Base-by-base conservation (phyloP, 2,329 filamentous ascomycete genomes). In the Graphiopsis chlorocephala region DNA sequence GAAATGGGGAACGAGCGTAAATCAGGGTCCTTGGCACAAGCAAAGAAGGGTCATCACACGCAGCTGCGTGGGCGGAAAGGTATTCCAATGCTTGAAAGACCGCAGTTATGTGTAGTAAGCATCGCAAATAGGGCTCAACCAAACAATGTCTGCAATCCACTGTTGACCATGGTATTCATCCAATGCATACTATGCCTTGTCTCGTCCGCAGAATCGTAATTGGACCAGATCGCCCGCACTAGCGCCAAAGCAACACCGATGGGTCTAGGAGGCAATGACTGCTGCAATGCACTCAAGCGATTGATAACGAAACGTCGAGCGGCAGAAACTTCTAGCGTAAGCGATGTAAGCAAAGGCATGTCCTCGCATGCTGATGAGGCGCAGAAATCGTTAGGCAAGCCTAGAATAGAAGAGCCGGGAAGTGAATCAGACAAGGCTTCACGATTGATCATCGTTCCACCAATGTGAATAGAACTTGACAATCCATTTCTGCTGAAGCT, bases 121-220 rank as follows among this genome's bases (percentile, higher is more conserved):
- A 42, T 4, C 35, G n/a, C 17, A n/a, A 17, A 38, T 20, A 23
- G 5, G 4, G 15, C 20, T 60, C 56, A 64, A 8, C 64, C 64
- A 25, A 65, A 63, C 26, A 65, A 50, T 2, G 64, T 65, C 42
- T 38, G 42, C 17, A 62, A n/a, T 17, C 59, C 59, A 31, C 53
- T 65, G 15, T 47, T 50, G 15, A 58, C 31, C 64, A 65, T 63
- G 6, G 59, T 61, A 12, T 59, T 33, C 52, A 61, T 65, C 64
- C 64, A 65, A 35, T 65, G 64, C 38, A 25, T 20, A 3, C 14
- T n/a, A 7, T 29, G 58, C 20, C 2, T 17, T 42, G 35, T 48
- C 52, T 38, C 59, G 25, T 56, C 52, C 3, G 58, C 52, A 26
- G 52, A 48, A 26, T 65, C 64, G 31, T 65, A 58, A 15, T 65